Conservation (phyloP, 2,329 filamentous ascomycete species). For the Aspergillus hiratsukae region DNA sequence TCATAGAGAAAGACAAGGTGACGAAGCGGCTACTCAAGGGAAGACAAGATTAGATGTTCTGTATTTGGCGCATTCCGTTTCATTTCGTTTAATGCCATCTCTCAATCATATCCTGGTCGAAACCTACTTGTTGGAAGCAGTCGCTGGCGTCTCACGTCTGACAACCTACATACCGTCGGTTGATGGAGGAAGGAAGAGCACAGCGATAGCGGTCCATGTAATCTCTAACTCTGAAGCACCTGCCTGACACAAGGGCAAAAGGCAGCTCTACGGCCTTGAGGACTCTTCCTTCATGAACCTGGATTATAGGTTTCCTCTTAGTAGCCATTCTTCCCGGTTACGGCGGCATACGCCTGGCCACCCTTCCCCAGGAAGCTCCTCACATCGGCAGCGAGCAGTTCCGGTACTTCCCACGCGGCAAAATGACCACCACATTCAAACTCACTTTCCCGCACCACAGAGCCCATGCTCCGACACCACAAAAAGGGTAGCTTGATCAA, state of each 20-base stretch:
- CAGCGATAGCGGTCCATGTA: neutral
- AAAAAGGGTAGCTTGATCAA: constrained; percentile 45
- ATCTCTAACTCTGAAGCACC: neutral
- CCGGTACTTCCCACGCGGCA: constrained; percentile 49
- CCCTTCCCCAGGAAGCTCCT: constrained; percentile 45
- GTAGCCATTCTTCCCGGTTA: constrained; percentile 35
- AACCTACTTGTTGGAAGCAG: constrained; percentile 16
- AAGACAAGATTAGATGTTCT: constrained; percentile 70
- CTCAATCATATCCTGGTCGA: constrained; percentile 14
- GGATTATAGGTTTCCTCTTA: neutral
- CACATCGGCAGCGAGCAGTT: constrained; percentile 44
- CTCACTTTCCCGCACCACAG: constrained; percentile 47
- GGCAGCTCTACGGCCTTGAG: neutral
- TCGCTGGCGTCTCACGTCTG: constrained; percentile 26
- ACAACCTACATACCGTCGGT: constrained; percentile 14
- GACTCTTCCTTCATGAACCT: neutral
- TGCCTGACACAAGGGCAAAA: neutral
- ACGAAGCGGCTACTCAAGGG: constrained; percentile 98
- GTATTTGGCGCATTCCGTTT: constrained; percentile 22
- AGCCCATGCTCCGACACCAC: constrained; percentile 49
- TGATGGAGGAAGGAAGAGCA: constrained; percentile 1
- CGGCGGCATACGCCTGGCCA: constrained; percentile 32
- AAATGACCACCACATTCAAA: constrained; percentile 50
- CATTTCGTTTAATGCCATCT: constrained; percentile 11
- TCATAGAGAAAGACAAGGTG: constrained; percentile 99